phyloP scores from a whole-genome alignment of 139 green algal genomes.

The Tetradesmus lagerheimii region DNA sequence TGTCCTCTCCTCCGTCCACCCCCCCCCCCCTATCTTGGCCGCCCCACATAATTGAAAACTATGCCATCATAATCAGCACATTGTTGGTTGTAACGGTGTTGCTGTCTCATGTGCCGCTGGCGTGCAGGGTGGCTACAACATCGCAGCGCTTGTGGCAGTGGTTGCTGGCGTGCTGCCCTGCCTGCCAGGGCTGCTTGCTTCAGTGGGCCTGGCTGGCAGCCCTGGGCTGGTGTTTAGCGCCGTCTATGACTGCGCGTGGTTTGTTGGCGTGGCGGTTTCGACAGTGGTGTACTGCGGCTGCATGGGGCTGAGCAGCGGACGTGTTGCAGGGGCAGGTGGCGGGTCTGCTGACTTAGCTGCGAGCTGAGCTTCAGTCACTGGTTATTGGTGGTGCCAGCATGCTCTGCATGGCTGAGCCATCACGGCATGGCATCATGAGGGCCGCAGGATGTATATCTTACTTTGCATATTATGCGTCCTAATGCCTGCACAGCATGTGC shows the following conservation, averaged over 20 bases:
- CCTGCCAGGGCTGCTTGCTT: slow-evolving; percentile 71
- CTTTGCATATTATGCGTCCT: too few relatives aligned
- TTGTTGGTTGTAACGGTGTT: neutral
- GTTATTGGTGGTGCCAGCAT: too few relatives aligned
- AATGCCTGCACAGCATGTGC: too few relatives aligned
- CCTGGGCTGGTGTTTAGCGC: slow-evolving; percentile 45
- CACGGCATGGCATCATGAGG: too few relatives aligned
- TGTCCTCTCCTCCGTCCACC: too few relatives aligned
- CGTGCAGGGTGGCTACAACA: slow-evolving; percentile 56
- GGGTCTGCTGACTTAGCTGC: too few relatives aligned
- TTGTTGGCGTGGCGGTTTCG: slow-evolving; percentile 73
- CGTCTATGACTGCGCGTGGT: slow-evolving; percentile 77
- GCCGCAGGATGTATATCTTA: too few relatives aligned
- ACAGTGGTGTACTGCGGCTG: slow-evolving; percentile 57
- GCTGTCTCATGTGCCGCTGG: neutral
- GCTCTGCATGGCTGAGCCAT: too few relatives aligned
- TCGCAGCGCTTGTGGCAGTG: slow-evolving; percentile 54
- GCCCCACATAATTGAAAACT: too few relatives aligned
- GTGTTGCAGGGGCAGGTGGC: neutral
- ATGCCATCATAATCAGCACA: neutral
- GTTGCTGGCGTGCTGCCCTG: slow-evolving; percentile 62
- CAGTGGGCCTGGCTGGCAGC: slow-evolving; percentile 46
- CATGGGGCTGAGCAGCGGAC: slow-evolving; percentile 37
- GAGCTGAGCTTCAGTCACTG: too few relatives aligned
- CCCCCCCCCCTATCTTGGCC: too few relatives aligned